Percentiles rank a stretch among this genome's conserved stretches.
These are phyloP conservation scores for Cutaneotrichosporon cutaneum DNA, from an alignment of 1,284 basidiomycete genomes.

Conservation along the genomic window DNA sequence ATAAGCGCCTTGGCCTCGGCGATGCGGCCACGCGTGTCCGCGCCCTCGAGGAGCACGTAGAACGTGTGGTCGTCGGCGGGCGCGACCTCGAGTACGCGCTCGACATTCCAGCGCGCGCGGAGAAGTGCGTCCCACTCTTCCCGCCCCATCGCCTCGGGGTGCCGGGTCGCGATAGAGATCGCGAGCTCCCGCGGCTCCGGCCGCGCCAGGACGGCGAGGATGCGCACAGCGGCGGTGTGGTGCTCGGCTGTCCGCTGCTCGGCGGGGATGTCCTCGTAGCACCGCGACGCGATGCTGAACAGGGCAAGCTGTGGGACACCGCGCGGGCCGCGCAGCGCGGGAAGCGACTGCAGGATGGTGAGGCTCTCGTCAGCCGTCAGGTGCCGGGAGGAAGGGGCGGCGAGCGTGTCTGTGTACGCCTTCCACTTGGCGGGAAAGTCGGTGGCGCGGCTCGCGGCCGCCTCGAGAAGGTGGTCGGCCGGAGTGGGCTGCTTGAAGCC, in stretches of 20 bases:
- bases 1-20: background rate
- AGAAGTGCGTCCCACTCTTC: constrained; percentile 17
- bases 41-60: background rate
- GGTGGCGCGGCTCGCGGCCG: background rate
- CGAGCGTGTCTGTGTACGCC: background rate
- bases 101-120: background rate
- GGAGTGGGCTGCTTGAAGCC: constrained; percentile 9
- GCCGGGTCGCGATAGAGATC: constrained; percentile 11
- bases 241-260: constrained; percentile 1
- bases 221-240: constrained; percentile 1
- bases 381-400: background rate
- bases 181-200: constrained; percentile 3
- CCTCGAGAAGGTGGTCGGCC: constrained; percentile 15
- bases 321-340: background rate
- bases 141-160: constrained; percentile 5
- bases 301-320: background rate
- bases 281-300: constrained; percentile 15
- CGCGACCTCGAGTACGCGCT: constrained; percentile 11
- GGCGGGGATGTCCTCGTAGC: constrained; percentile 15
- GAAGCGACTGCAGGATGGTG: background rate
- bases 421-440: background rate
- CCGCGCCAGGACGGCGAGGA: background rate
- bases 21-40: background rate
- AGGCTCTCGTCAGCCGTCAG: background rate
- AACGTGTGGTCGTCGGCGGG: constrained; percentile 1